These are phyloP conservation scores for Erodium chrysanthum DNA, from an alignment of 441 rosid species.

Conservation along the genomic window DNA sequence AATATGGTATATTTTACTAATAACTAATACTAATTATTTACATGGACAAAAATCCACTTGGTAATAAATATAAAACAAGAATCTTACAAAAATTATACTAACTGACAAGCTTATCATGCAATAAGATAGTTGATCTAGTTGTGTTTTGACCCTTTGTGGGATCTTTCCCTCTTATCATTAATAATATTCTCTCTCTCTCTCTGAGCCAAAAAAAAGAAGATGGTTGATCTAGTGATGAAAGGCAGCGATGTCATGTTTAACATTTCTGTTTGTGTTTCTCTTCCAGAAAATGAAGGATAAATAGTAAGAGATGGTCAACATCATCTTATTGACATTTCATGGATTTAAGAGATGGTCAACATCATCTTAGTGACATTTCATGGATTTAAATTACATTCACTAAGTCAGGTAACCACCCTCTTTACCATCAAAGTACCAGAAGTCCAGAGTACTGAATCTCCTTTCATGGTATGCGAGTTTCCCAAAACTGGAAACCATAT, in stretches of 20 bases:
- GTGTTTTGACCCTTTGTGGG: no score
- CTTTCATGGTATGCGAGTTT: background rate
- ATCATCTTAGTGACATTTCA: no score
- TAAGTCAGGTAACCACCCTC: background rate
- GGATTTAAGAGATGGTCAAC: background rate
- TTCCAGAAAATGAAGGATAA: background rate
- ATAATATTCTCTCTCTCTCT: no score
- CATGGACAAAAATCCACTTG: background rate
- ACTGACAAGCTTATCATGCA: background rate
- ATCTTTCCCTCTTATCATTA: no score
- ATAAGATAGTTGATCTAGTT: slow-evolving; percentile 1
- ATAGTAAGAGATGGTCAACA: background rate
- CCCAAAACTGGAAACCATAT: background rate
- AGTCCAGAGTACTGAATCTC: background rate
- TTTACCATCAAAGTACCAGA: background rate
- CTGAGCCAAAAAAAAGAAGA: no score
- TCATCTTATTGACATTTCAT: background rate
- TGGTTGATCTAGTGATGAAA: background rate
- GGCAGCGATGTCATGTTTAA: background rate
- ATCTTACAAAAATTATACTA: background rate
- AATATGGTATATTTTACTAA: background rate
- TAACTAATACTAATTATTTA: background rate
- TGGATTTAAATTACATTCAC: background rate
- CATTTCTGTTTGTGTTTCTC: background rate
- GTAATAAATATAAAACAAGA: background rate